Percentiles rank a stretch among this genome's conserved stretches.
These are phyloP conservation scores for Collybiopsis confluens DNA, from an alignment of 768 basidiomycete species.

Conservation along the genomic window DNA sequence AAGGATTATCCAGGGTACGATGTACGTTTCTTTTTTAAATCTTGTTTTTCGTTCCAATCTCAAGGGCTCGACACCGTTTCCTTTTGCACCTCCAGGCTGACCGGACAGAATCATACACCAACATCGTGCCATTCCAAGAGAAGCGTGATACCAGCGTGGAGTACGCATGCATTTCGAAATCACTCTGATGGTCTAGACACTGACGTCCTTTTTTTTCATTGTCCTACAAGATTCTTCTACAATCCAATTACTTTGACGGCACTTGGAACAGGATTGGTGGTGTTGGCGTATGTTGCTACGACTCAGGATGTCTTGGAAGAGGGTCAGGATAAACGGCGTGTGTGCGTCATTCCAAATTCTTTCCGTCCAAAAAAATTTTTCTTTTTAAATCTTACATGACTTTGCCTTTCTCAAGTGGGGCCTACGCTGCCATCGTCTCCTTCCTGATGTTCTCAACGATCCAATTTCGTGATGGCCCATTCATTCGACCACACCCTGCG, in stretches of 20 bases:
- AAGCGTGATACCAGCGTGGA: constrained; percentile 79
- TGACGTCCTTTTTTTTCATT: neutral
- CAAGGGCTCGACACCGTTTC: neutral
- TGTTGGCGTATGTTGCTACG: constrained; percentile 78
- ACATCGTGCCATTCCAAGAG: constrained; percentile 81
- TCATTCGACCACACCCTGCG: constrained; percentile 82
- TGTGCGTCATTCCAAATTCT: constrained; percentile 44
- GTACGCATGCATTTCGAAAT: constrained; percentile 37
- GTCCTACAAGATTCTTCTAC: constrained; percentile 88
- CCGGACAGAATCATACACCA: constrained; percentile 78
- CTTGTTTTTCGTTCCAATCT: neutral
- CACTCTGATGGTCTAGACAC: neutral
- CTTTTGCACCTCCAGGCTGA: constrained; percentile 51
- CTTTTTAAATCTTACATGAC: neutral
- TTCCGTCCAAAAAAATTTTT: constrained; percentile 10
- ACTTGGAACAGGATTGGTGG: constrained; percentile 58
- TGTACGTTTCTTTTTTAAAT: constrained; percentile 45
- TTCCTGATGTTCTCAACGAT: constrained; percentile 83
- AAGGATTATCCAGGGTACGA: constrained; percentile 61
- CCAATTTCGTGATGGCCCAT: constrained; percentile 88
- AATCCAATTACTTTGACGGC: constrained; percentile 79
- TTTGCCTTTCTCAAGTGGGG: constrained; percentile 46
- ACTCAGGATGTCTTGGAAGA: constrained; percentile 83
- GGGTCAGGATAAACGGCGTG: constrained; percentile 73
- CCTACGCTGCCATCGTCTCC: constrained; percentile 67